Percentiles rank a stretch among this genome's conserved stretches.
Conservation (phyloP, 148 eudicot species). For the Pharnaceum exiguum region DNA sequence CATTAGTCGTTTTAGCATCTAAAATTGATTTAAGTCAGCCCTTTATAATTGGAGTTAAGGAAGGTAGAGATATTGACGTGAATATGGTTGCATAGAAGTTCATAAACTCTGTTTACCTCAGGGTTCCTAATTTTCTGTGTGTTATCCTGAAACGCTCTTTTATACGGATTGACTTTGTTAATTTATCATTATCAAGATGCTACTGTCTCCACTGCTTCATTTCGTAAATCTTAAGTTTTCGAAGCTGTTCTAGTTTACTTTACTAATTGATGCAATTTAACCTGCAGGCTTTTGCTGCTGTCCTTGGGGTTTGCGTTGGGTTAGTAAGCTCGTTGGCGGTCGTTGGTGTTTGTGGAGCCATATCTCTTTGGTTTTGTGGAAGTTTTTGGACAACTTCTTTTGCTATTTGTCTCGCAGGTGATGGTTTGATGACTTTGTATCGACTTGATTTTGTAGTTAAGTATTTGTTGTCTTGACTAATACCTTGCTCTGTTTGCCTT, state of each 20-base stretch:
- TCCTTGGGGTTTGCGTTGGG: constrained; percentile 58
- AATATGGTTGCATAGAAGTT: no score
- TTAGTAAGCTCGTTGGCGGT: constrained; percentile 43
- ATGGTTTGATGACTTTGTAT: not conserved
- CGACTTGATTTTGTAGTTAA: not conserved
- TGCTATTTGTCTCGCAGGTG: constrained; percentile 62
- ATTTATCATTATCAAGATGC: no score
- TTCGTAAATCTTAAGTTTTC: not conserved
- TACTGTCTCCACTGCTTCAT: not conserved
- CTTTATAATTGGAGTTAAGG: not conserved
- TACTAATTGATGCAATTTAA: constrained; percentile 2
- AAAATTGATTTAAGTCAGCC: not conserved
- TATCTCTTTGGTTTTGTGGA: constrained; percentile 42
- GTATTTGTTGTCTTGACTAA: not conserved
- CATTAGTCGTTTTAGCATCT: not conserved
- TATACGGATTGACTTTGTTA: no score
- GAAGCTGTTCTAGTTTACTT: not conserved
- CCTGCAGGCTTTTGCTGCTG: constrained; percentile 56
- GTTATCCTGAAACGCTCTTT: no score
- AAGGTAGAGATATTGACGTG: not conserved
- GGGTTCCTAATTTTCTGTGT: no score
- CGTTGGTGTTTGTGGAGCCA: constrained; percentile 36
- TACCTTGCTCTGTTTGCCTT: not conserved
- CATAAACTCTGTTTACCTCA: no score
- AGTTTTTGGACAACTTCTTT: constrained; percentile 47